phyloP scores from a whole-genome alignment of 345 rosid species.

The Corchorus olitorius region DNA sequence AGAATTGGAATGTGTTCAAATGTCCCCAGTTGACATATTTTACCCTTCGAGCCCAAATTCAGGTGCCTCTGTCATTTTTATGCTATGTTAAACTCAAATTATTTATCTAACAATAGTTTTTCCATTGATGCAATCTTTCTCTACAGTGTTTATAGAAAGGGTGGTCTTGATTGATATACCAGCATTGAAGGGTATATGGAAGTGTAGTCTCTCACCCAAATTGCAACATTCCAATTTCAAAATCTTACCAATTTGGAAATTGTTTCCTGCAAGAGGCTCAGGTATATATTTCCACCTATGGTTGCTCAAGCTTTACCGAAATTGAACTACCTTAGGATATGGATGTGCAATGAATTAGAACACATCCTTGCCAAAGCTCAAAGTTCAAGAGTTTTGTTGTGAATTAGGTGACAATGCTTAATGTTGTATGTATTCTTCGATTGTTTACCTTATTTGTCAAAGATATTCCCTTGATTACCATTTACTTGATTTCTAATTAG shows the following conservation, averaged over 20 bases:
- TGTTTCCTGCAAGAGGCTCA: not conserved
- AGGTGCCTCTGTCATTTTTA: not conserved
- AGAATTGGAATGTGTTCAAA: no score
- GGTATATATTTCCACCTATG: not conserved
- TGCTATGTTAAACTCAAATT: no score
- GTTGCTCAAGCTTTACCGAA: not conserved
- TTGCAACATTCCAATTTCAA: not conserved
- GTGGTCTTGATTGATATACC: not conserved
- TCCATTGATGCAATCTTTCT: not conserved
- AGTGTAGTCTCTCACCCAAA: not conserved
- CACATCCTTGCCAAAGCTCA: not conserved
- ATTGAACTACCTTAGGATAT: not conserved
- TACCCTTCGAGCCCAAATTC: not conserved
- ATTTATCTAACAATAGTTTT: no score
- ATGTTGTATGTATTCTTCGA: no score
- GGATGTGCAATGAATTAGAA: not conserved
- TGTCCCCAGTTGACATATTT: not conserved
- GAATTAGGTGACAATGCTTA: no score
- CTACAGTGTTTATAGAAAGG: not conserved
- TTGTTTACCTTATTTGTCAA: no score
- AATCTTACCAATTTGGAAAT: not conserved
- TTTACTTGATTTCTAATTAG: no score
- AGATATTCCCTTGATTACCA: no score
- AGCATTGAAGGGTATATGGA: not conserved
- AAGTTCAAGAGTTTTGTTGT: no score